Base-by-base conservation (phyloP, 805 yeast genomes). In the Lipomyces spencermartinsiae region DNA sequence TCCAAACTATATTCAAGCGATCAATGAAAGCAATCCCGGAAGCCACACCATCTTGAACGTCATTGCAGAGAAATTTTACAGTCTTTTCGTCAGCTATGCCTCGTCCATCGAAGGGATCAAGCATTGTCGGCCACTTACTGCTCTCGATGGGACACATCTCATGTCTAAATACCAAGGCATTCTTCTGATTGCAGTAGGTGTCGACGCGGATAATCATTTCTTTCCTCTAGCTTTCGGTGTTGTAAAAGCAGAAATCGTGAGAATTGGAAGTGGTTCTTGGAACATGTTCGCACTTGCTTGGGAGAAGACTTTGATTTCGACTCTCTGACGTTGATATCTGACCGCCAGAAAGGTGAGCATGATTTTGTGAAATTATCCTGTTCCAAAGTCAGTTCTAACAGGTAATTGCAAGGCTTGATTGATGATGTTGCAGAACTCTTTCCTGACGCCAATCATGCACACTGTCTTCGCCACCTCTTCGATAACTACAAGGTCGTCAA, bases 101-200 rank as follows among this genome's bases (percentile, higher is more conserved):
- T 49, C 54, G 54, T n/a, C 54, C 4, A 49, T 49, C 53, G 53
- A 46, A 46, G 53, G 53, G 54, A 49, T 49, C 54, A 49, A n/a
- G 29, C n/a, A 49, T 49, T 49, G 54, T 49, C 54, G 54, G 16
- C 54, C 54, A 2, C 54, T 49, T 1, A 49, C 16, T n/a, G 54
- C 54, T 49, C 54, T 49, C 29, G 54, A 49, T n/a, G 54, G 4
- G n/a, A 49, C 54, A 6, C 54, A 49, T 49, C 29, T 49, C 25
- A 49, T 49, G 54, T 46, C 54, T n/a, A 49, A 49, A 49, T 49
- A 49, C 54, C 54, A 49, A 49, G 54, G 54, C 54, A 16, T n/a
- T 6, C 54, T 49, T 49, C 54, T 49, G 54, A 49, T 49, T 12
- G 25, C 54, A 7, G 54, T 49, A 49, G 54, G 54, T 2, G 54